Base-by-base conservation (phyloP, 257 asterid genomes). In the Euphrasia confusa region DNA sequence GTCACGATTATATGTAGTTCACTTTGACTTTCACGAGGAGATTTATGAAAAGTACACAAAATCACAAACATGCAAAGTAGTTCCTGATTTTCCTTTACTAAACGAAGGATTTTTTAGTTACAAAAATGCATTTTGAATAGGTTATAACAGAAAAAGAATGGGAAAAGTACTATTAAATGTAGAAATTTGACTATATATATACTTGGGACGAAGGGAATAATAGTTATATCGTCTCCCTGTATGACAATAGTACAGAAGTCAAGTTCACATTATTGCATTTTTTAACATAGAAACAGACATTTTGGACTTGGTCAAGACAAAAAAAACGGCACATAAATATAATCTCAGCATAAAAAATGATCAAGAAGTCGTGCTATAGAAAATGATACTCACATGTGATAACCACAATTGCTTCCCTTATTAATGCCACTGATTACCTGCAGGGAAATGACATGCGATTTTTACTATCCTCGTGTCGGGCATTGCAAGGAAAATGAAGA, bases 381-480 rank as follows among this genome's bases (percentile, higher is more conserved):
- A 21, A 49, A 64, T 35, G 63, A 24, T 69, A 77, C 94, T 67
- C 59, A 83, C 92, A 85, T 76, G 78, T 85, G 91, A 81, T 83
- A 88, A 53, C 96, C 88, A 49, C 90, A 85, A 71, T 88, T 88
- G 91, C 94, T 84, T 62, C 95, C 95, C 88, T 72, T 82, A 66
- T 87, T 87, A 69, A 87, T 87, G 72, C 95, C 95, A 69, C 95
- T 87, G 79, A 87, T 69, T 61, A 87, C 95, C 95, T 84, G 83
- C 82, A 82, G 66, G 40, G 61, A 75, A 55, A 35, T 50, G 52
- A 54, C 58, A 48, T 63, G 18, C 40, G 13, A 2, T 11, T 47
- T 37, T 37, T 37, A 37, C 0, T 28, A 58, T 27, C 62, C 42
- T 27, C 28, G 35, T 56, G 58, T 66, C 49, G 1, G 48, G 52